Conservation (phyloP, 2,329 filamentous ascomycete species). For the Akanthomyces lecanii region DNA sequence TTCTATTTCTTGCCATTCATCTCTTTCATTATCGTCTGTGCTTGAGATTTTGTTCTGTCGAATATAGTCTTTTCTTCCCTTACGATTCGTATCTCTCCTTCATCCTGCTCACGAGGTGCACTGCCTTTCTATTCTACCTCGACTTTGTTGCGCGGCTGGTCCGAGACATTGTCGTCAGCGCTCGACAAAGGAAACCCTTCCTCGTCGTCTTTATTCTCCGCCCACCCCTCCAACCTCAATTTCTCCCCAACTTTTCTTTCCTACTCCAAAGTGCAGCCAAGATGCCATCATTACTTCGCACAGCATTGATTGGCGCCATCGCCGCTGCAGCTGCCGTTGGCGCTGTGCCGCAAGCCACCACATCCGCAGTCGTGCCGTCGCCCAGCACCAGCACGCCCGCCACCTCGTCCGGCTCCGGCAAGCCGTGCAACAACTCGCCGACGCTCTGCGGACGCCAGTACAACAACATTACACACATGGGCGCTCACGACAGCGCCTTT, state of each 20-base stretch:
- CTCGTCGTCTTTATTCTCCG: background rate
- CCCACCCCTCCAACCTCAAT: background rate
- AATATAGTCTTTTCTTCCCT: background rate
- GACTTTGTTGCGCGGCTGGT: background rate
- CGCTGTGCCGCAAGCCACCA: conserved; percentile 10
- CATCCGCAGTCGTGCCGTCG: background rate
- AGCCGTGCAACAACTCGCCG: conserved; percentile 77
- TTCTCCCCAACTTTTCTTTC: background rate
- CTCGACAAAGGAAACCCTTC: background rate
- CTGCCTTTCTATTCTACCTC: background rate
- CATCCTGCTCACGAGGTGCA: background rate
- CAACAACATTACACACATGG: conserved; percentile 72
- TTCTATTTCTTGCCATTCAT: background rate
- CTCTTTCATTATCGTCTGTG: background rate
- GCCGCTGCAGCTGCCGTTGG: conserved; percentile 2
- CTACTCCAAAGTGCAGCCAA: background rate
- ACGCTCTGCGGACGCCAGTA: conserved; percentile 67
- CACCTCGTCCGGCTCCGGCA: conserved; percentile 18
- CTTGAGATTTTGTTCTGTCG: background rate
- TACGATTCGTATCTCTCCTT: background rate
- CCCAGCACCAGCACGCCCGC: background rate
- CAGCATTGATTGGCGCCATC: background rate
- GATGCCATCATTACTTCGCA: conserved; percentile 1
- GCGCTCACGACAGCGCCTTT: conserved; percentile 72
- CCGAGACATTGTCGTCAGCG: background rate